Evolutionary conservation across 192 early-diverging fungal species (phyloP), one percentile per base, ranked within the genome.

Genomic region (Fimicolochytrium jonesii): DNA sequence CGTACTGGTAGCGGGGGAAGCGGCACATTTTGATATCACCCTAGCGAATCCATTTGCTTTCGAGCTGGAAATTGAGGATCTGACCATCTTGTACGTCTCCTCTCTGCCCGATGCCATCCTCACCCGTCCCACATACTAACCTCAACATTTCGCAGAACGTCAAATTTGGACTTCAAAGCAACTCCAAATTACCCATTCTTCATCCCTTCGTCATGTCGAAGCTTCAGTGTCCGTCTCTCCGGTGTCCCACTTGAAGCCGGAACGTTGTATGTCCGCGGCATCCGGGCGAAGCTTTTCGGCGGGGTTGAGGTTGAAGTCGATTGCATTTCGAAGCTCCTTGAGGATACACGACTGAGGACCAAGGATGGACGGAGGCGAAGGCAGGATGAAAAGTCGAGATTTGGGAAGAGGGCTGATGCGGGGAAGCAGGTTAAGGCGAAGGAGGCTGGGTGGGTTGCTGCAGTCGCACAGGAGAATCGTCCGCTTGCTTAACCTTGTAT

Each of bases 31-130:
- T 61, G 86, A 88, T 30, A 72, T 92, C 4, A 78, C 75, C 0
- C 56, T 92, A 13, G 77, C 85, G 0, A 92, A 92, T 69, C 87
- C 89, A 9, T 92, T 88, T 70, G 77, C 81, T 15, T 88, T 92
- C 69, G 89, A 90, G 59, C 50, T 92, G 30, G 89, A 91, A 22
- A 64, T 92, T 18, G 82, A 88, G 50, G 79, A 74, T 51, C 77
- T 92, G 30, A 59, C 67, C 18, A 52, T 91, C 0, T 81, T 78
- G 74, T 86, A 39, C 56, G 30, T 31, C 48, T 45, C 15, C 30
- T 61, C 22, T 22, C 46, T 48, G 22, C 22, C 11, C n/a, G n/a
- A n/a, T n/a, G n/a, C n/a, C n/a, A n/a, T n/a, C n/a, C n/a, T n/a
- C n/a, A n/a, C n/a, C n/a, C n/a, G n/a, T n/a, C n/a, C n/a, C n/a